Percentiles rank a stretch among this genome's conserved stretches.
phyloP scores from a whole-genome alignment of 2,329 filamentous ascomycete genomes.

The Fusarium multiceps region DNA sequence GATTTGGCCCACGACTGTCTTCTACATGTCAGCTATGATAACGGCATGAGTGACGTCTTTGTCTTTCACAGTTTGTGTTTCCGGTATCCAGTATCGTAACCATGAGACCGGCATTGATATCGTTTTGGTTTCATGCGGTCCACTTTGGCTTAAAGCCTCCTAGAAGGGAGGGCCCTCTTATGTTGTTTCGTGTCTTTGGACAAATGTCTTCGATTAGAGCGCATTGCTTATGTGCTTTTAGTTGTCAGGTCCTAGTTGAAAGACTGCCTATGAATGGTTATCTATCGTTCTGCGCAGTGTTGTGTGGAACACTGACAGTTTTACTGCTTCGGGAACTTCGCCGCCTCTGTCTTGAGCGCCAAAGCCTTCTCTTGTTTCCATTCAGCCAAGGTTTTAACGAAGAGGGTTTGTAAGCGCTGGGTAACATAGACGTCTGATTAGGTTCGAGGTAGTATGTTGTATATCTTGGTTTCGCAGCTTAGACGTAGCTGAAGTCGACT shows the following conservation, averaged over 20 bases:
- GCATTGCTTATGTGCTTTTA: not conserved
- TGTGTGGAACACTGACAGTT: not conserved
- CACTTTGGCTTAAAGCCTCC: not conserved
- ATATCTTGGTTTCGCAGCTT: not conserved
- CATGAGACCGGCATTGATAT: not conserved
- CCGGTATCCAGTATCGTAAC: not conserved
- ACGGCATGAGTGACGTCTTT: not conserved
- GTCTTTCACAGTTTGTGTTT: not conserved
- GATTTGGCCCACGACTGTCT: not conserved
- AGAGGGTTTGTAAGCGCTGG: not conserved
- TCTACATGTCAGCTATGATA: not conserved
- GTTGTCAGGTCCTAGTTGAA: rapidly evolving
- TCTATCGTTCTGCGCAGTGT: not conserved
- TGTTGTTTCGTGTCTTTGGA: not conserved
- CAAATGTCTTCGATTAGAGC: not conserved
- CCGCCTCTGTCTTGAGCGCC: not conserved
- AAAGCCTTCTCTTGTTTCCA: too few species aligned
- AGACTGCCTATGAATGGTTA: not conserved
- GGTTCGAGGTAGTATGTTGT: not conserved
- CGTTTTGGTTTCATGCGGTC: too few species aligned
- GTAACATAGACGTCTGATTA: not conserved
- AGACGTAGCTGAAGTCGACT: not conserved
- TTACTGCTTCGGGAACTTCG: not conserved
- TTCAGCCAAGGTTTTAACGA: not conserved
- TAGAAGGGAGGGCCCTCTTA: not conserved